These are phyloP conservation scores for Triticum turgidum DNA, from an alignment of 176 grass and related monocot genomes.

Conservation along the genomic window DNA sequence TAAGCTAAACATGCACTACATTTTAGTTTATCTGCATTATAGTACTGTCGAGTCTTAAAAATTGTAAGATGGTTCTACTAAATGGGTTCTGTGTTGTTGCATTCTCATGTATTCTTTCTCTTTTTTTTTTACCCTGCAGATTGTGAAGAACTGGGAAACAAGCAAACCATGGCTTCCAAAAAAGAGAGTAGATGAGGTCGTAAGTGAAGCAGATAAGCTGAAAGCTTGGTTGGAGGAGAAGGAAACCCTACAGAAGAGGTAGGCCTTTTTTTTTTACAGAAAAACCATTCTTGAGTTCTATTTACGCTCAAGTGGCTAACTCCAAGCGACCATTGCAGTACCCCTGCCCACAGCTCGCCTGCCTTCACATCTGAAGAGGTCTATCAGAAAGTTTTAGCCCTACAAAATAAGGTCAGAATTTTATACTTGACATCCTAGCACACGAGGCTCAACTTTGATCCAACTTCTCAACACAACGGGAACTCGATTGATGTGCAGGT, in stretches of 20 bases:
- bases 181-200: conserved; percentile 82
- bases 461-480: neutral
- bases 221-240: conserved; percentile 88
- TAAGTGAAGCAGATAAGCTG: conserved; percentile 75
- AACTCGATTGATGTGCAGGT: conserved; percentile 45
- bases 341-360: conserved; percentile 49
- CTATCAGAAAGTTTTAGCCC: conserved; percentile 57
- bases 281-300: neutral
- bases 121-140: conserved; percentile 43
- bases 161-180: conserved; percentile 92
- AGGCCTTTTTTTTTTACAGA: neutral
- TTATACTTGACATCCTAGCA: conserved; percentile 9
- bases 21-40: conserved; percentile 1
- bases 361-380: conserved; percentile 90
- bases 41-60: neutral
- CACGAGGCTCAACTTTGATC: neutral
- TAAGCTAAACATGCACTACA: neutral
- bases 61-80: neutral
- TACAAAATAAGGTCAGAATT: conserved; percentile 78
- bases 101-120: conserved; percentile 3
- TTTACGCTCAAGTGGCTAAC: conserved; percentile 3
- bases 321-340: conserved; percentile 45
- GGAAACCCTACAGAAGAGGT: conserved; percentile 89
- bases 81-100: neutral
- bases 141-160: conserved; percentile 86